phyloP scores from a whole-genome alignment of 805 yeast species.

The Candida sonorensis region DNA sequence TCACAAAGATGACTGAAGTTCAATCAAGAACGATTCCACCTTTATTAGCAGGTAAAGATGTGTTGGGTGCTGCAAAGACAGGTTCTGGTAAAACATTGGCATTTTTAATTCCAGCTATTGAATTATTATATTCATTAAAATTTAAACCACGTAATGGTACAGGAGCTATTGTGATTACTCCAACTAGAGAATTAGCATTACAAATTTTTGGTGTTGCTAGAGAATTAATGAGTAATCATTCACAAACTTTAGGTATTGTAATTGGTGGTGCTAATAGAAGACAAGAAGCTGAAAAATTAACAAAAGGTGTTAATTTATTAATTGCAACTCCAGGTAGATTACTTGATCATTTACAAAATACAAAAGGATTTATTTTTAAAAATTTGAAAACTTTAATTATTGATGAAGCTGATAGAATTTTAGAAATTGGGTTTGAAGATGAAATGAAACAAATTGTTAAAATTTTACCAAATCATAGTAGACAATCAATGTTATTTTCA shows the following conservation, averaged over 20 bases:
- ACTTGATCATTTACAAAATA: slow-evolving; percentile 93
- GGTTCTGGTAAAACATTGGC: slow-evolving; percentile 99
- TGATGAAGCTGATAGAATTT: slow-evolving; percentile 97
- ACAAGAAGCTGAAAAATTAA: slow-evolving; percentile 92
- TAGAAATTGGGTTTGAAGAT: slow-evolving; percentile 97
- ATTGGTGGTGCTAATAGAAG: slow-evolving; percentile 98
- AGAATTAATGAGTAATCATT: slow-evolving; percentile 82
- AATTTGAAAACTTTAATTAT: slow-evolving; percentile 89
- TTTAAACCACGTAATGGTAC: slow-evolving; percentile 98
- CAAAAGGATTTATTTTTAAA: slow-evolving; percentile 88
- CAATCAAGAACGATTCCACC: slow-evolving; percentile 97
- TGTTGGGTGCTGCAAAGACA: slow-evolving; percentile 98
- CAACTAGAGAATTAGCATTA: slow-evolving; percentile 95
- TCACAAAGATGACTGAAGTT: slow-evolving; percentile 85
- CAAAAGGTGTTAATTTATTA: slow-evolving; percentile 87
- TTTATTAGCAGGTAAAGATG: slow-evolving; percentile 91
- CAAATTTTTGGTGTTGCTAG: slow-evolving; percentile 98
- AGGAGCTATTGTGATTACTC: slow-evolving; percentile 92
- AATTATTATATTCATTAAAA: slow-evolving; percentile 78
- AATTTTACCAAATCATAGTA: slow-evolving; percentile 83
- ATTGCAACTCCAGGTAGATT: slow-evolving; percentile 98
- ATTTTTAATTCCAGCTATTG: slow-evolving; percentile 92
- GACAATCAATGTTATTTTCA: slow-evolving; percentile 97
- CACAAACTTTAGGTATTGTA: slow-evolving; percentile 93
- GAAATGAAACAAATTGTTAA: slow-evolving; percentile 97